phyloP scores from a whole-genome alignment of 2,329 filamentous ascomycete genomes.

The Dothideomycetes sp. region DNA sequence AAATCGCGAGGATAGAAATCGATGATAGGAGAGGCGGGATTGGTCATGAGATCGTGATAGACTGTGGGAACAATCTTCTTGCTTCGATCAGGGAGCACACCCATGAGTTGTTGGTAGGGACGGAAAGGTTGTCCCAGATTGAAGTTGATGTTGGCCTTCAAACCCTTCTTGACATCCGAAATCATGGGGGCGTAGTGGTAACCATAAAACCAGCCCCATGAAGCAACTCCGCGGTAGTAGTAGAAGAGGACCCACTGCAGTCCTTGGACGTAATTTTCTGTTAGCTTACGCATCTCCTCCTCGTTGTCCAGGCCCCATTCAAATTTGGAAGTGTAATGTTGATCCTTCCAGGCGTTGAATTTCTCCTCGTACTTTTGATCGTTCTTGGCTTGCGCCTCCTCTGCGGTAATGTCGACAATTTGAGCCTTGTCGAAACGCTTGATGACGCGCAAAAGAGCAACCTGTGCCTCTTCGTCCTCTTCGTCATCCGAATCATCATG shows the following conservation, averaged over 20 bases:
- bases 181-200: conserved; percentile 99
- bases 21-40: conserved; percentile 79
- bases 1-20: conserved; percentile 98
- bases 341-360: conserved; percentile 86
- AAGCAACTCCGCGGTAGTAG: conserved; percentile 93
- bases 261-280: conserved; percentile 95
- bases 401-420: conserved; percentile 66
- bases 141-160: conserved; percentile 83
- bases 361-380: conserved; percentile 82
- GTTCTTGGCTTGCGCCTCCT: conserved; percentile 68
- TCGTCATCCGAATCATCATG: conserved; percentile 49
- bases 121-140: conserved; percentile 88
- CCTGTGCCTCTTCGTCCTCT: conserved; percentile 72
- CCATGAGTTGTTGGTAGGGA: conserved; percentile 96
- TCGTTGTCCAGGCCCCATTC: conserved; percentile 76
- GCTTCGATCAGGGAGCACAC: conserved; percentile 90
- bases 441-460: conserved; percentile 75
- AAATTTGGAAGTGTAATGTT: conserved; percentile 86
- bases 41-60: conserved; percentile 90
- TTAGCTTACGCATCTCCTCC: conserved; percentile 67
- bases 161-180: conserved; percentile 81
- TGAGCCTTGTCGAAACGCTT: conserved; percentile 86
- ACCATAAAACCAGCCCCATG: conserved; percentile 95
- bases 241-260: conserved; percentile 97
- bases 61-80: conserved; percentile 86